Evolutionary conservation across 192 early-diverging fungal genomes (phyloP), one percentile per base, ranked within the genome.

Genomic region (Cetraspora pellucida): DNA sequence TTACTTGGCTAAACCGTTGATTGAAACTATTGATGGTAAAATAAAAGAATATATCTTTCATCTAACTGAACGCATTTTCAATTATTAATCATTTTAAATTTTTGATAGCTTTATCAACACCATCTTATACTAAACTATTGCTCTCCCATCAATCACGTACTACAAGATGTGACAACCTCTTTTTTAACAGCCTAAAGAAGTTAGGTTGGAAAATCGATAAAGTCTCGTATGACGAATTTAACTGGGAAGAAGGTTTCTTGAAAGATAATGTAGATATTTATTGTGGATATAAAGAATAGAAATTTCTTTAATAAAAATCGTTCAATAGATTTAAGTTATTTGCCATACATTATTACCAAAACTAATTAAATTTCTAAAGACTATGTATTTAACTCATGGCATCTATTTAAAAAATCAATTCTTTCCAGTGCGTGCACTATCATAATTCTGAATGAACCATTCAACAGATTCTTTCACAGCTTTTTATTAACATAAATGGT

Each of bases 401-500:
- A 37, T 37, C 37, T 37, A 37, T 37, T 37, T 37, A 37, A 37
- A 37, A 37, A 37, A 37, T 37, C 7, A 37, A 37, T 37, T 2
- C 37, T 49, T 76, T 31, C 74, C 74, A 0, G 74, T 76, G 37
- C 74, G 74, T 52, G 74, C 74, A 17, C 10, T 90, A 68, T 90
- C 88, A 71, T 88, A 89, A 77, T 93, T 92, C 61, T 87, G 78
- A 67, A 90, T 79, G 78, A 93, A 93, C 92, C 92, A 93, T 46
- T 90, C 82, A 50, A 91, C 88, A 21, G 91, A 89, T 72, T 92
- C 87, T 75, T 88, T 83, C 71, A 93, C 65, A 52, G 90, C 90
- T 87, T 72, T 31, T 43, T 52, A 52, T 52, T 10, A 52, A 17
- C 0, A 52, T 17, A 52, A 52, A 52, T 52, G 19, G 19, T 5